Conservation (phyloP, 1,284 basidiomycete species). For the Moniliophthora roreri region DNA sequence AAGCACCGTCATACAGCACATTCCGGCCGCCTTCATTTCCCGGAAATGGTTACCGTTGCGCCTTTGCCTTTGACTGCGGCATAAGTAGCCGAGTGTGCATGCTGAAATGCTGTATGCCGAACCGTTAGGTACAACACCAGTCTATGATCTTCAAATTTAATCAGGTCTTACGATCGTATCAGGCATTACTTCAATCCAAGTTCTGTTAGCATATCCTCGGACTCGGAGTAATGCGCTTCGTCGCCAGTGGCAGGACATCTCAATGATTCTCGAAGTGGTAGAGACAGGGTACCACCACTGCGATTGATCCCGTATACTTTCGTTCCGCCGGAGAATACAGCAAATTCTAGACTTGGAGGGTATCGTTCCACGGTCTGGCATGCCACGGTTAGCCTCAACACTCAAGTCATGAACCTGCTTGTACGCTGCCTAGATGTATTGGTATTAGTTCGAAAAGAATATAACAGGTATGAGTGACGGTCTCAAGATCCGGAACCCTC, state of each 20-base stretch:
- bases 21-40: constrained; percentile 13
- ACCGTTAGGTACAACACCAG: constrained; percentile 19
- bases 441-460: constrained; percentile 13
- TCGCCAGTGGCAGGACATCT: constrained; percentile 8
- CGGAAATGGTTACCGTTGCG: constrained; percentile 17
- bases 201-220: constrained; percentile 12
- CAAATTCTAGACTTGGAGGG: constrained; percentile 15
- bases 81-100: constrained; percentile 18
- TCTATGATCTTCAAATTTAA: constrained; percentile 8
- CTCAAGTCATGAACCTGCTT: constrained; percentile 6
- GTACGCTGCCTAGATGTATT: no score
- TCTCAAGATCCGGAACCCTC: constrained; percentile 12
- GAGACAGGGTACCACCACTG: constrained; percentile 13
- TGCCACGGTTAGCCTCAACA: constrained; percentile 15
- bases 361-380: constrained; percentile 17
- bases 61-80: constrained; percentile 17
- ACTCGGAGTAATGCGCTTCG: constrained; percentile 11
- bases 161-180: constrained; percentile 17
- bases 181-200: constrained; percentile 17
- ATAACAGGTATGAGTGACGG: constrained; percentile 19
- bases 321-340: constrained; percentile 16
- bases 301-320: constrained; percentile 17
- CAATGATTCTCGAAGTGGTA: constrained; percentile 17
- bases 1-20: constrained; percentile 16
- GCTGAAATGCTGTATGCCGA: constrained; percentile 17